These are phyloP conservation scores for Vicia faba DNA, from an alignment of 306 rosid species.

Conservation along the genomic window DNA sequence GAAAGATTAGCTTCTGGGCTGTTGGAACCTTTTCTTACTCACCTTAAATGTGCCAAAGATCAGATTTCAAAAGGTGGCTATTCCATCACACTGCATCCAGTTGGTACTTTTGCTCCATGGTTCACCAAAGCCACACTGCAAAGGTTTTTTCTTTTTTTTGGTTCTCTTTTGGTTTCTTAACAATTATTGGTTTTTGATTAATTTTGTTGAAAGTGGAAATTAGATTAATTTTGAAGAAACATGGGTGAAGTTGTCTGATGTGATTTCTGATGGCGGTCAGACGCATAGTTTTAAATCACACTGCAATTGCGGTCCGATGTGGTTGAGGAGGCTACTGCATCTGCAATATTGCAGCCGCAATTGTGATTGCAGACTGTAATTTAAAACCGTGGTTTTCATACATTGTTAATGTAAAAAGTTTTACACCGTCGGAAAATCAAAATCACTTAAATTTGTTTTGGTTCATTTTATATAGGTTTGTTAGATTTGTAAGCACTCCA, in stretches of 20 bases:
- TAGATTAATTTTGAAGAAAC: not conserved
- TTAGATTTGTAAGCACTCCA: constrained; percentile 85
- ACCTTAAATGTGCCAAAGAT: constrained; percentile 80
- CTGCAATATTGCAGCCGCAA: too few relatives aligned
- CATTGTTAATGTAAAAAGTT: not conserved
- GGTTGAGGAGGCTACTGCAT: too few relatives aligned
- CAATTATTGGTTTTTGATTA: constrained; percentile 13
- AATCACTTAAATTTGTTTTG: constrained; percentile 11
- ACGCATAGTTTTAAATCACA: too few relatives aligned
- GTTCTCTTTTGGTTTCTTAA: constrained; percentile 1
- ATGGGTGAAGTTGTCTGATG: too few relatives aligned
- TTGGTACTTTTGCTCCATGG: constrained; percentile 62
- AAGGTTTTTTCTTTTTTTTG: constrained; percentile 47
- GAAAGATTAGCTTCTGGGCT: constrained; percentile 94
- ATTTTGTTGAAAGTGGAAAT: constrained; percentile 3
- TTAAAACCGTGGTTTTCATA: not conserved
- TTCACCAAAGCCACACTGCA: constrained; percentile 96
- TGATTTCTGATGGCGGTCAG: too few relatives aligned
- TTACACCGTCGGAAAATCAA: not conserved
- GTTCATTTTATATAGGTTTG: constrained; percentile 66
- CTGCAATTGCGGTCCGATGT: too few relatives aligned
- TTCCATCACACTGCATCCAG: constrained; percentile 81
- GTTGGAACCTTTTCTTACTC: constrained; percentile 81
- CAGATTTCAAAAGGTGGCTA: constrained; percentile 99
- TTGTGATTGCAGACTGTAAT: too few relatives aligned